A percentile compares a stretch with the other conserved stretches of the same genome.
These are phyloP conservation scores for Pythium brassicae DNA, from an alignment of 352 stramenopile species.

Conservation along the genomic window DNA sequence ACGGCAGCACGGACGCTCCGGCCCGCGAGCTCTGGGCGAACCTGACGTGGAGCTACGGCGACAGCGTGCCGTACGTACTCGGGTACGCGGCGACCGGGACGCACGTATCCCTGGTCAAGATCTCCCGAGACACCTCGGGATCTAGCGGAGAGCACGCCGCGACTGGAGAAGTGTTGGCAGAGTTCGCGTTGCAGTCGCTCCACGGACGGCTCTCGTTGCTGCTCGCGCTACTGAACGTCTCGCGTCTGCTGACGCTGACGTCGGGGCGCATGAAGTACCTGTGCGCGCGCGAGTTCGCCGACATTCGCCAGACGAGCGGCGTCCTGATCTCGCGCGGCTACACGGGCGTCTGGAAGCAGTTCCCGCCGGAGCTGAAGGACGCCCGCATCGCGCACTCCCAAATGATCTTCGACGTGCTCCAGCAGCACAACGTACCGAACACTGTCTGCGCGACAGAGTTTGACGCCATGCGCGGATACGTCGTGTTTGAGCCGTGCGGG, in stretches of 20 bases:
- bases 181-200: neutral
- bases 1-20: too few relatives aligned
- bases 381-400: slow-evolving; percentile 2
- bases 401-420: slow-evolving; percentile 8
- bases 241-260: neutral
- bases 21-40: neutral
- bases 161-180: neutral
- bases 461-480: slow-evolving; percentile 11
- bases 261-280: neutral
- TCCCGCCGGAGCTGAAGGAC: neutral
- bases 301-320: neutral
- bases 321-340: neutral
- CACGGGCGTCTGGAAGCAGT: slow-evolving; percentile 1
- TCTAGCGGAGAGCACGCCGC: neutral
- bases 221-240: slow-evolving; percentile 4
- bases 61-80: slow-evolving; percentile 1
- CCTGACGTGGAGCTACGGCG: neutral
- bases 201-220: neutral
- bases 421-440: slow-evolving; percentile 11
- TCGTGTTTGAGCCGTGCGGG: slow-evolving; percentile 4
- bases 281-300: neutral
- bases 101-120: neutral
- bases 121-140: neutral
- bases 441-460: slow-evolving; percentile 3
- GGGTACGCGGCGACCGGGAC: neutral